Conservation (phyloP, 306 rosid genomes). For the Cucurbita ficifolia region DNA sequence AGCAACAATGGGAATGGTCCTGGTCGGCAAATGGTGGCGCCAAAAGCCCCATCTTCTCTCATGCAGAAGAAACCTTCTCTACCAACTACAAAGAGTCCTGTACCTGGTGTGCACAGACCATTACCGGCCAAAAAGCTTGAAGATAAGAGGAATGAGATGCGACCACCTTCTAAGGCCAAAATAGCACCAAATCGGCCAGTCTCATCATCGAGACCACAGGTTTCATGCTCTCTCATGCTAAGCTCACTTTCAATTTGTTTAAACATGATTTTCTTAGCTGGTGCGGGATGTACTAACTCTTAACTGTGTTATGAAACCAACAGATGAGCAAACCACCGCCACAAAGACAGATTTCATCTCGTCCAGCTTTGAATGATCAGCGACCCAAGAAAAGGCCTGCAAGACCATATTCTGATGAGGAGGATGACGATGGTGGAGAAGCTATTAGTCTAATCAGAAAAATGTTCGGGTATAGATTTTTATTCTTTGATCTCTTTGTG, state of each 20-base stretch:
- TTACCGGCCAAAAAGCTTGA: conserved; percentile 30
- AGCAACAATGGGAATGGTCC: not conserved
- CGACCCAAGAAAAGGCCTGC: conserved; percentile 49
- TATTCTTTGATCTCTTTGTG: not conserved
- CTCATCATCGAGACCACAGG: conserved; percentile 51
- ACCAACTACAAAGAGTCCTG: conserved; percentile 23
- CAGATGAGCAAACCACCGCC: conserved; percentile 45
- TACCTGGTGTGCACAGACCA: conserved; percentile 28
- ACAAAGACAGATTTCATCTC: conserved; percentile 27
- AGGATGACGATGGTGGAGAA: conserved; percentile 19
- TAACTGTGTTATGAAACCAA: conserved; percentile 9
- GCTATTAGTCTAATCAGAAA: conserved; percentile 43
- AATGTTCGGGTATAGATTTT: conserved; percentile 35
- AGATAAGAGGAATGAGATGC: conserved; percentile 35
- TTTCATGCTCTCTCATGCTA: not conserved
- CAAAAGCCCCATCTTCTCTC: conserved; percentile 32
- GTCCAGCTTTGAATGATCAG: conserved; percentile 19
- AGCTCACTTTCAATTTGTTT: not conserved
- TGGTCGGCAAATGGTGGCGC: conserved; percentile 1
- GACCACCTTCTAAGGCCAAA: conserved; percentile 35
- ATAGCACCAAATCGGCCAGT: conserved; percentile 37
- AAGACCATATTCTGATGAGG: conserved; percentile 31
- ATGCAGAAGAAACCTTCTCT: conserved; percentile 33
- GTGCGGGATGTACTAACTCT: not conserved
- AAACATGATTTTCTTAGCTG: not conserved